Conservation (phyloP, 768 basidiomycete genomes). For the Russula earlei region DNA sequence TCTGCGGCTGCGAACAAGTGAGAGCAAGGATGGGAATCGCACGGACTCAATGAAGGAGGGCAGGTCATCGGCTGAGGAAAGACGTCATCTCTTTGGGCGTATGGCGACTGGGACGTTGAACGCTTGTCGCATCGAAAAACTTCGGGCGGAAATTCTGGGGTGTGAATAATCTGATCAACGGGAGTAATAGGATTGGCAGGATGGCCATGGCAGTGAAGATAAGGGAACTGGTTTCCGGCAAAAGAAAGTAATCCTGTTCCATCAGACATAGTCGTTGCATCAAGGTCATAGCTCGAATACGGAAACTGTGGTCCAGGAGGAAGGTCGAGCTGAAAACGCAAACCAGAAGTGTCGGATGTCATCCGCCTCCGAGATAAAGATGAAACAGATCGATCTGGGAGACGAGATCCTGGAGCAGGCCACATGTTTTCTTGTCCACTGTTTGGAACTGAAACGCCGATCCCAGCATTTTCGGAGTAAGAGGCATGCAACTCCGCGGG, state of each 20-base stretch:
- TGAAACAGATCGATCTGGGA: constrained; percentile 3
- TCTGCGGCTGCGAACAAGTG: not conserved
- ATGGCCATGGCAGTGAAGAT: constrained; percentile 3
- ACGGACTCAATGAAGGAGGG: not conserved
- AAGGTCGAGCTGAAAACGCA: constrained; percentile 21
- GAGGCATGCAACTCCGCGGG: constrained; percentile 9
- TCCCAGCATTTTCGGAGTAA: not conserved
- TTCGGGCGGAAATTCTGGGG: constrained; percentile 24
- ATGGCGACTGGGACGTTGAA: not conserved
- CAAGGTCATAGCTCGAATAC: constrained; percentile 17
- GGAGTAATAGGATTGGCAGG: constrained; percentile 20
- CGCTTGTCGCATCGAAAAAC: constrained; percentile 17
- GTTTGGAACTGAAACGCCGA: not conserved
- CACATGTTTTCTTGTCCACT: constrained; percentile 10
- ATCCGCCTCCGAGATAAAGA: constrained; percentile 29
- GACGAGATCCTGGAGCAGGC: not conserved
- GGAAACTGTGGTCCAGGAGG: constrained; percentile 17
- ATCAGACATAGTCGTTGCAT: not conserved
- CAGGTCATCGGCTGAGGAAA: not conserved
- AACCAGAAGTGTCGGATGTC: constrained; percentile 25
- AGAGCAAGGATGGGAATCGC: not conserved
- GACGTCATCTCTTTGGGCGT: not conserved
- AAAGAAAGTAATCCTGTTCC: constrained; percentile 4
- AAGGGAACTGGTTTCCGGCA: constrained; percentile 1
- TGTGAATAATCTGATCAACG: constrained; percentile 26